phyloP scores from a whole-genome alignment of 2,329 filamentous ascomycete genomes.

The Thielaviopsis punctulata region DNA sequence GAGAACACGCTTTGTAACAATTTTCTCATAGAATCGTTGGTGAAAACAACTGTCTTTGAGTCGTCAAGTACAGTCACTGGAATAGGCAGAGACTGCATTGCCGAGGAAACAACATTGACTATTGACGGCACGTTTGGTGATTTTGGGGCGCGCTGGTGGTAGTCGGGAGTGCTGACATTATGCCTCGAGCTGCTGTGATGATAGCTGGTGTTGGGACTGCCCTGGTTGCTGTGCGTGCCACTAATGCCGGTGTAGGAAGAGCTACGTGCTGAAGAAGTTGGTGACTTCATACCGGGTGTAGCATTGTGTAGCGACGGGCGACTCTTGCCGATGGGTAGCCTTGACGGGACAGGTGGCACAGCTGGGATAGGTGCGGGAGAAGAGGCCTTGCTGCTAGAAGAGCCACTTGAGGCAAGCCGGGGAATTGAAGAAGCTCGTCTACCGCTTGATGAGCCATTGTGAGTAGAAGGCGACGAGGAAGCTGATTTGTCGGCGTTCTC shows the following conservation, averaged over 20 bases:
- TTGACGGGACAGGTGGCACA: neutral
- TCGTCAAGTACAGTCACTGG: slow-evolving; percentile 52
- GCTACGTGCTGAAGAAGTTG: neutral
- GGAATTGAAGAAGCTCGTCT: neutral
- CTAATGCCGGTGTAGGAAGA: neutral
- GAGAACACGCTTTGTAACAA: slow-evolving; percentile 26
- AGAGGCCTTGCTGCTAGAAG: neutral
- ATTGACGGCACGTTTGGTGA: neutral
- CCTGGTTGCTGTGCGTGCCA: neutral
- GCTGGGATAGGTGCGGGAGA: neutral
- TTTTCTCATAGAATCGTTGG: slow-evolving; percentile 59
- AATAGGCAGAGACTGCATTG: slow-evolving; percentile 57
- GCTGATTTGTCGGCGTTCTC: neutral
- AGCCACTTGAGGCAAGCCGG: neutral
- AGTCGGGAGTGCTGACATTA: neutral
- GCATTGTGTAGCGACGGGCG: neutral
- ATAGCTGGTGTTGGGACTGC: neutral
- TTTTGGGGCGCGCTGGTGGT: neutral
- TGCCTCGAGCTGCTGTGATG: neutral
- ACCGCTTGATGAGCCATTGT: neutral
- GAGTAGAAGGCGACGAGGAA: neutral
- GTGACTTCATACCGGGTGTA: neutral
- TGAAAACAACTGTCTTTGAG: slow-evolving; percentile 51
- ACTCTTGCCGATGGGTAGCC: neutral
- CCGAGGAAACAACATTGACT: slow-evolving; percentile 30